phyloP scores from a whole-genome alignment of 208 protist genomes.

The Kentomonas sorsogonicus region DNA sequence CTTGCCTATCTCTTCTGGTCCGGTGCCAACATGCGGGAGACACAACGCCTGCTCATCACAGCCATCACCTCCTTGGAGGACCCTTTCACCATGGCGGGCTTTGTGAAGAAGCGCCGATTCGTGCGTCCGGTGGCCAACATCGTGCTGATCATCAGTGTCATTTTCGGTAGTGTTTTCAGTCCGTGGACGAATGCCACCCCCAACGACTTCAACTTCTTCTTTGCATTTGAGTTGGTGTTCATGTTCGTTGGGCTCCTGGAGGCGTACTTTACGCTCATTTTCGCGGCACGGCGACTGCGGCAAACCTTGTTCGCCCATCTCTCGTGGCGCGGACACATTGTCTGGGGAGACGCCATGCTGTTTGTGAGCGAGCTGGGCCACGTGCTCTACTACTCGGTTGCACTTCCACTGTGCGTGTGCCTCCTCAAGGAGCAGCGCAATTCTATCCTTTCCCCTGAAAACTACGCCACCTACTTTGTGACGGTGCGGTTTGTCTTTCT shows the following conservation, averaged over 20 bases:
- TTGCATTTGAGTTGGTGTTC: conserved; percentile 56
- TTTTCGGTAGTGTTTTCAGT: conserved; percentile 58
- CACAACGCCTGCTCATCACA: conserved; percentile 38
- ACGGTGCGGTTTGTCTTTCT: conserved; percentile 59
- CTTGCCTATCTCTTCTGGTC: conserved; percentile 55
- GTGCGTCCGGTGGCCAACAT: conserved; percentile 40
- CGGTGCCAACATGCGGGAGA: conserved; percentile 47
- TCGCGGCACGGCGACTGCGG: conserved; percentile 50
- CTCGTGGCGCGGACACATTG: conserved; percentile 20
- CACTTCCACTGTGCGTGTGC: conserved; percentile 37
- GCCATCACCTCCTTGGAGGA: conserved; percentile 65
- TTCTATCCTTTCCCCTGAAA: conserved; percentile 39
- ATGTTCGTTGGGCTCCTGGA: conserved; percentile 39
- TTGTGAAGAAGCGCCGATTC: conserved; percentile 31
- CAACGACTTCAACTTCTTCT: conserved; percentile 51
- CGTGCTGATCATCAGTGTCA: conserved; percentile 37
- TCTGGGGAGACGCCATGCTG: conserved; percentile 52
- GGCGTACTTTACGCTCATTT: conserved; percentile 29
- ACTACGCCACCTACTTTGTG: conserved; percentile 59
- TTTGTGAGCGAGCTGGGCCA: conserved; percentile 52
- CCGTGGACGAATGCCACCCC: conserved; percentile 26
- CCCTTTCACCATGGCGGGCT: conserved; percentile 48
- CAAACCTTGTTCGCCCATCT: conserved; percentile 17
- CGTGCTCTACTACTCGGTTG: conserved; percentile 59
- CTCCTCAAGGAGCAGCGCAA: conserved; percentile 34